Percentiles rank a stretch among this genome's conserved stretches.
These are phyloP conservation scores for Lathyrus aphaca DNA, from an alignment of 306 rosid species.

Conservation along the genomic window DNA sequence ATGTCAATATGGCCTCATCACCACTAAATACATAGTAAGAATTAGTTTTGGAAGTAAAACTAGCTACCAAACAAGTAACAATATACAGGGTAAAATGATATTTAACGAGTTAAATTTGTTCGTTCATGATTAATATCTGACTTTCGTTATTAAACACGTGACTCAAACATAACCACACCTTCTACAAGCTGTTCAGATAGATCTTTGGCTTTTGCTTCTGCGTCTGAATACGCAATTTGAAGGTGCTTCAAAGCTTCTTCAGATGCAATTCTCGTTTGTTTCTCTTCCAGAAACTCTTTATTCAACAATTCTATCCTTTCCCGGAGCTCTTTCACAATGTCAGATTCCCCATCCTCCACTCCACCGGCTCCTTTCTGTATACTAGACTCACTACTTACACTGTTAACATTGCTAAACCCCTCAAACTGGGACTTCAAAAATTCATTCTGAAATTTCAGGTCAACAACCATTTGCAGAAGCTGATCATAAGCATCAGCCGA, in stretches of 20 bases:
- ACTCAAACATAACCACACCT: slow-evolving; percentile 60
- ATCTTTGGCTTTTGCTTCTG: slow-evolving; percentile 75
- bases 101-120: slow-evolving; percentile 18
- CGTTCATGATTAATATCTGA: slow-evolving; percentile 13
- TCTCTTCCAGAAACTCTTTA: slow-evolving; percentile 73
- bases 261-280: slow-evolving; percentile 79
- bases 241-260: slow-evolving; percentile 93
- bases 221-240: slow-evolving; percentile 64
- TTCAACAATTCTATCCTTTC: slow-evolving; percentile 60
- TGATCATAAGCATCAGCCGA: slow-evolving; percentile 56
- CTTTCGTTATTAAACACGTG: slow-evolving; percentile 24
- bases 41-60: slow-evolving; percentile 29
- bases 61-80: slow-evolving; percentile 20
- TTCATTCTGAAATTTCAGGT: slow-evolving; percentile 76
- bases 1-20: slow-evolving; percentile 5
- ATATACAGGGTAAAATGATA: slow-evolving; percentile 17
- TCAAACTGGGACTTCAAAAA: slow-evolving; percentile 80
- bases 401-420: slow-evolving; percentile 46
- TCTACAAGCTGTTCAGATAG: slow-evolving; percentile 78
- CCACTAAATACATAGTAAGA: slow-evolving; percentile 22
- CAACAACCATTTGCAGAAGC: slow-evolving; percentile 70
- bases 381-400: slow-evolving; percentile 41
- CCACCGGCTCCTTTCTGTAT: slow-evolving; percentile 40
- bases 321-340: slow-evolving; percentile 55
- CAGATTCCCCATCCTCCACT: slow-evolving; percentile 46